Base-by-base conservation (phyloP, 306 rosid species). In the Dryas alaskensis region DNA sequence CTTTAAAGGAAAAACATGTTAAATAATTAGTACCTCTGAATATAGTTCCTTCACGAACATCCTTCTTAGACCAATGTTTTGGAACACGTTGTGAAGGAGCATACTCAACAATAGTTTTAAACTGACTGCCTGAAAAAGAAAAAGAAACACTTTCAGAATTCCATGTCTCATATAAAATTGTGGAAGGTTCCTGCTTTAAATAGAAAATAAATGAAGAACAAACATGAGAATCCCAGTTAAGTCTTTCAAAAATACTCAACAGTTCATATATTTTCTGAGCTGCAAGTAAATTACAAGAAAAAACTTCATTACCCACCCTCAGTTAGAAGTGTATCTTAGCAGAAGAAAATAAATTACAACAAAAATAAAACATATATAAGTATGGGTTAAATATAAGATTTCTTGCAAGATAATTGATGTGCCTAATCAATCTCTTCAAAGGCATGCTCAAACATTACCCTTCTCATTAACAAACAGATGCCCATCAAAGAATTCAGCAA, bases 41-140 rank as follows among this genome's bases (percentile, higher is more conserved):
- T 75, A 90, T 90, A 70, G 91, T 83, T 76, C 96, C 96, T 65
- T 90, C 96, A 37, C 91, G 92, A 44, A 71, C 89, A 78, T 90
- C 92, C 76, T 79, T 84, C 73, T 83, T 88, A 31, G 88, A 83
- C 72, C 86, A 74, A 39, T 77, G 91, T 55, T 70, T 83, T 55
- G 96, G 91, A 81, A 90, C 87, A 10, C 91, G 89, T 73, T 90
- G 96, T 9, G 96, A 88, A 65, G 96, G 96, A 74, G 96, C 86
- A 55, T 86, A 90, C 83, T 90, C 96, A 72, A 84, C 91, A 48
- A 67, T 81, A 69, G 85, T 85, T 88, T 84, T 90, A 74, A 83
- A 90, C 68, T 88, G 92, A 73, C 76, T 62, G 46, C 96, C 96
- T 90, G 81, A 65, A 66, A 79, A 55, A 50, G 71, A 13, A 53